Percentiles rank a stretch among this genome's conserved stretches.
Evolutionary conservation across 495 filamentous ascomycete species (phyloP).

Genomic region (Hypomontagnella monticulosa): DNA sequence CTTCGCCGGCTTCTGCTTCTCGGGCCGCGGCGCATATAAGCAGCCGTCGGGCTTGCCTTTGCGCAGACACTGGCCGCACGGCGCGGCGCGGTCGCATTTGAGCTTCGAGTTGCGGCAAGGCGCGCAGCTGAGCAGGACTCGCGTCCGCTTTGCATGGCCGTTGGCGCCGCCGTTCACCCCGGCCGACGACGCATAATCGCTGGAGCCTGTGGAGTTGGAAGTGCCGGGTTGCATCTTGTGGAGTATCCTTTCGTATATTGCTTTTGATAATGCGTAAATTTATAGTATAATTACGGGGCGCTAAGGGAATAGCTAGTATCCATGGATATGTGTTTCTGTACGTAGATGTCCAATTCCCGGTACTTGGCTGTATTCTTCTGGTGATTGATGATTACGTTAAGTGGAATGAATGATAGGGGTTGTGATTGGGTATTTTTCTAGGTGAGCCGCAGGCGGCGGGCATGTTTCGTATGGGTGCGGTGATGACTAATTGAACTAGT

Average conservation of each 20-base stretch:
- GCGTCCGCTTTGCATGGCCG: conserved; percentile 46
- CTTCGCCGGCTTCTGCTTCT: conserved; percentile 50
- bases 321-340: too few relatives aligned
- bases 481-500: too few relatives aligned
- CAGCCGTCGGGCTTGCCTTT: conserved; percentile 55
- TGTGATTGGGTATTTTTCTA: too few relatives aligned
- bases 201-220: not conserved
- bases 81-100: conserved; percentile 50
- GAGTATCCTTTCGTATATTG: not conserved
- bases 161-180: conserved; percentile 1
- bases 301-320: too few relatives aligned
- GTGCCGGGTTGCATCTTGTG: conserved; percentile 16
- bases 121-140: conserved; percentile 54
- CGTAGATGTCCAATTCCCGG: too few relatives aligned
- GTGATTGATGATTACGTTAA: too few relatives aligned
- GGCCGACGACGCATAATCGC: not conserved
- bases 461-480: too few relatives aligned
- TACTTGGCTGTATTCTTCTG: too few relatives aligned
- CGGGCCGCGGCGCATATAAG: conserved; percentile 55
- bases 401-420: too few relatives aligned
- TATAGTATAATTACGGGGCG: too few relatives aligned
- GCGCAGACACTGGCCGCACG: conserved; percentile 56
- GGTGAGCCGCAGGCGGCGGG: too few relatives aligned
- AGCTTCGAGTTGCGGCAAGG: conserved; percentile 56
- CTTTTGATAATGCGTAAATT: not conserved